Conservation (phyloP, 345 rosid species). For the Schrenkiella parvula region DNA sequence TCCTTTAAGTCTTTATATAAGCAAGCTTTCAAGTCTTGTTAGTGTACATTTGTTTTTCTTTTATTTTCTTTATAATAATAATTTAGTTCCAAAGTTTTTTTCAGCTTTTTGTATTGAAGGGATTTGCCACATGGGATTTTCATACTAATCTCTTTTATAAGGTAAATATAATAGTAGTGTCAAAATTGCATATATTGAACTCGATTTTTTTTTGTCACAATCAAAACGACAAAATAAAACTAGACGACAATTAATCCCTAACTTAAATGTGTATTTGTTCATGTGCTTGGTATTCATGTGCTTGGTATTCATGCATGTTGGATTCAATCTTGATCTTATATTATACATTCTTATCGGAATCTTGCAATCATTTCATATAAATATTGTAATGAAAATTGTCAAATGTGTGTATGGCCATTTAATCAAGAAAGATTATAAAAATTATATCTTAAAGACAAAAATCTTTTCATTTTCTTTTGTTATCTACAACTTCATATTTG, state of each 20-base stretch:
- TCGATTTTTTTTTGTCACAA: conserved; percentile 7
- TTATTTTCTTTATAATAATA: neutral
- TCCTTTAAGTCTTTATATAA: conserved; percentile 26
- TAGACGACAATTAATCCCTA: conserved; percentile 25
- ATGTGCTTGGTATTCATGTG: conserved; percentile 21
- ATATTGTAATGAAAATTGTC: neutral
- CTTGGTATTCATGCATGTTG: conserved; percentile 30
- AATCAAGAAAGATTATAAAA: neutral
- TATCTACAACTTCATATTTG: neutral
- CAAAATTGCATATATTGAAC: conserved; percentile 4
- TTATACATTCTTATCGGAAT: conserved; percentile 24
- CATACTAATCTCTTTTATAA: conserved; percentile 7
- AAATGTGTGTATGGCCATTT: neutral
- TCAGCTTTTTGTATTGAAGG: neutral
- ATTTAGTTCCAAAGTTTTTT: neutral
- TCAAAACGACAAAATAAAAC: conserved; percentile 19
- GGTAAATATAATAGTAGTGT: conserved; percentile 10
- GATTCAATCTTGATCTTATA: conserved; percentile 24
- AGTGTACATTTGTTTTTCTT: conserved; percentile 10
- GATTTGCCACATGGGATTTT: conserved; percentile 23
- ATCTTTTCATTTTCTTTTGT: neutral
- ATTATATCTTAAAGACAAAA: no score
- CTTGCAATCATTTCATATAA: conserved; percentile 20
- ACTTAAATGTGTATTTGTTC: conserved; percentile 19
- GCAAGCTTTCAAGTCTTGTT: conserved; percentile 20